Evolutionary conservation across 1,139 yeast genomes (phyloP), one percentile per base, ranked within the genome.

Genomic region (Yarrowia galli): DNA sequence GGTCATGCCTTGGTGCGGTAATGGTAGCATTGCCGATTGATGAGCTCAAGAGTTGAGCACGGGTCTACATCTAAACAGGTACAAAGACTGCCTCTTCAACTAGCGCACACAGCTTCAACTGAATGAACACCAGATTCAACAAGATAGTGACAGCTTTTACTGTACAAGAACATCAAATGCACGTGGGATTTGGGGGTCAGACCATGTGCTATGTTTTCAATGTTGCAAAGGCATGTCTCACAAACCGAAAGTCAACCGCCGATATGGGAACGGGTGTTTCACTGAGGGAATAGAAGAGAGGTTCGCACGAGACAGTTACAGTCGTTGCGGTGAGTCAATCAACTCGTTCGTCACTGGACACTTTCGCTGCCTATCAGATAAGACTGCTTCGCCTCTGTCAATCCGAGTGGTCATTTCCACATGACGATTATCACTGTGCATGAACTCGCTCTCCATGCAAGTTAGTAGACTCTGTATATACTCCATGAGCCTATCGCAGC

Each of bases 391-490:
- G 53, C 36, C 36, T 28, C 53, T 48, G 53, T 28, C 53, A 28
- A 48, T 48, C 38, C 22, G 7, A 5, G 22, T 48, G 35, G 8
- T 28, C 1, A 18, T 22, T 28, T 18, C 15, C 53, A 48, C 53
- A 25, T 28, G 51, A 48, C 13, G 53, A 48, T 18, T 48, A 28
- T 28, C 53, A 48, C n/a, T n/a, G 18, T 28, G 53, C 51, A 48
- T 25, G 2, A 22, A n/a, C 32, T 46, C 46, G 20, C 5, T 15
- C 51, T 20, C 15, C 15, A 48, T 48, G 53, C 53, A 28, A 48
- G 53, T 48, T 48, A 48, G 53, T 48, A 48, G 32, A 48, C 53
- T 48, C 36, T 46, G 51, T 46, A 22, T 12, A 22, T 22, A 10
- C 25, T 36, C 40, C n/a, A 6, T 8, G 16, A 36, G 40, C 40